A percentile compares a stretch with the other conserved stretches of the same genome.
Conservation (phyloP, 148 eudicot genomes). For the Linanthus parryae region DNA sequence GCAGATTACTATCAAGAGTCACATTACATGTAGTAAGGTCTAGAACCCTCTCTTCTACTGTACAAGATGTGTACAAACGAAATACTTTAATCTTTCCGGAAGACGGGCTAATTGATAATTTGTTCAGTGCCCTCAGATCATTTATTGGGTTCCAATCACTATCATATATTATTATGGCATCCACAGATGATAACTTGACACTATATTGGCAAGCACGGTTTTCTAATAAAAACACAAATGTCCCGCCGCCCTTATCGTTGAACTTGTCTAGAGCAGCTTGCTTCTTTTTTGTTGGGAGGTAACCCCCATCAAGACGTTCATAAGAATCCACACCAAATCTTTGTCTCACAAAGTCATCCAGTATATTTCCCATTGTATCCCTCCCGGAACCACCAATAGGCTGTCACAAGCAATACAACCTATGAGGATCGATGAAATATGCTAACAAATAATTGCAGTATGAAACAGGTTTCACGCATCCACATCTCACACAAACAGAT, state of each 20-base stretch:
- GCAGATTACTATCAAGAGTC: conserved; percentile 34
- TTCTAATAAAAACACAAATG: conserved; percentile 63
- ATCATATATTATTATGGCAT: conserved; percentile 53
- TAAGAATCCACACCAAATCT: conserved; percentile 63
- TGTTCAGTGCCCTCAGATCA: conserved; percentile 55
- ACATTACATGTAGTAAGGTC: conserved; percentile 41
- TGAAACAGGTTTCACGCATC: no score
- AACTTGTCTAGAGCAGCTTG: conserved; percentile 58
- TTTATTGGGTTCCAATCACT: conserved; percentile 65
- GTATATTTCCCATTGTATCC: conserved; percentile 40
- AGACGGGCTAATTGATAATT: conserved; percentile 45
- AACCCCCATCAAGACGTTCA: conserved; percentile 50
- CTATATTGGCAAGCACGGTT: conserved; percentile 44
- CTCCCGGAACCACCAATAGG: conserved; percentile 23
- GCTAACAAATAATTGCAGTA: no score
- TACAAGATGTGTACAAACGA: conserved; percentile 57
- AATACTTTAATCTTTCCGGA: conserved; percentile 52
- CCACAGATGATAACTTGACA: conserved; percentile 55
- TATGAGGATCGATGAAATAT: no score
- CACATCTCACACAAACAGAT: no score
- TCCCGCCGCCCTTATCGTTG: conserved; percentile 52
- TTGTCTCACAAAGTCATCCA: conserved; percentile 60
- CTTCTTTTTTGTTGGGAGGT: conserved; percentile 37
- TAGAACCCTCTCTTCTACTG: conserved; percentile 65
- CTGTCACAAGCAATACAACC: no score